These are phyloP conservation scores for Balamuthia mandrillaris DNA, from an alignment of 208 protist genomes.

Conservation along the genomic window DNA sequence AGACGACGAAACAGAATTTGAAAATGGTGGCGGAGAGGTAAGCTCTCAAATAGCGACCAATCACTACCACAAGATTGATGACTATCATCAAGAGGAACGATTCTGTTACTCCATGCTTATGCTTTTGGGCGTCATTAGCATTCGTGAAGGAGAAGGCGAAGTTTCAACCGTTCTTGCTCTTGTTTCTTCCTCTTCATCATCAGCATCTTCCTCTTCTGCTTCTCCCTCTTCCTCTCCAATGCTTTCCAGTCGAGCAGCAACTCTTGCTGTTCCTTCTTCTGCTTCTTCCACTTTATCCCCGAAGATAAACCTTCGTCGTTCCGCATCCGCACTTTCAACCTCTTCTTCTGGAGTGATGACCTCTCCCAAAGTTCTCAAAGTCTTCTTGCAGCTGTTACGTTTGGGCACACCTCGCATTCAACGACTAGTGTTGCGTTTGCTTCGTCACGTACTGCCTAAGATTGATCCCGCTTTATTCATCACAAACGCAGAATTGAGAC, in stretches of 20 bases:
- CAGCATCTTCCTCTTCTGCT: no score
- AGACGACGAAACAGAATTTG: no score
- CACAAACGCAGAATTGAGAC: neutral
- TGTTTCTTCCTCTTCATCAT: no score
- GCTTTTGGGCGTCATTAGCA: no score
- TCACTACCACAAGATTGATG: no score
- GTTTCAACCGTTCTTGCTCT: no score
- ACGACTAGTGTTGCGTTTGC: neutral
- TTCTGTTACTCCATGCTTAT: constrained; percentile 21
- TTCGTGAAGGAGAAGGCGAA: no score
- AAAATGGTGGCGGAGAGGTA: no score
- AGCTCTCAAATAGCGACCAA: no score
- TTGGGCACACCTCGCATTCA: neutral
- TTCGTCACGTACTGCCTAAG: neutral
- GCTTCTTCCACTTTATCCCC: neutral
- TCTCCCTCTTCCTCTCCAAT: no score
- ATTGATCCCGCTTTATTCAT: neutral
- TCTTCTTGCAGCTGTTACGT: neutral
- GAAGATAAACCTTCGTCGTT: neutral
- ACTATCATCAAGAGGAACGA: constrained; percentile 2
- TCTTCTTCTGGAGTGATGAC: neutral
- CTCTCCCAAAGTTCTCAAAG: neutral
- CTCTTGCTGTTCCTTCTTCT: no score
- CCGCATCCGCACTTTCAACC: neutral
- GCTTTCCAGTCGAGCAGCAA: no score